Evolutionary conservation across 495 filamentous ascomycete species (phyloP).

Genomic region (Aspergillus taichungensis): DNA sequence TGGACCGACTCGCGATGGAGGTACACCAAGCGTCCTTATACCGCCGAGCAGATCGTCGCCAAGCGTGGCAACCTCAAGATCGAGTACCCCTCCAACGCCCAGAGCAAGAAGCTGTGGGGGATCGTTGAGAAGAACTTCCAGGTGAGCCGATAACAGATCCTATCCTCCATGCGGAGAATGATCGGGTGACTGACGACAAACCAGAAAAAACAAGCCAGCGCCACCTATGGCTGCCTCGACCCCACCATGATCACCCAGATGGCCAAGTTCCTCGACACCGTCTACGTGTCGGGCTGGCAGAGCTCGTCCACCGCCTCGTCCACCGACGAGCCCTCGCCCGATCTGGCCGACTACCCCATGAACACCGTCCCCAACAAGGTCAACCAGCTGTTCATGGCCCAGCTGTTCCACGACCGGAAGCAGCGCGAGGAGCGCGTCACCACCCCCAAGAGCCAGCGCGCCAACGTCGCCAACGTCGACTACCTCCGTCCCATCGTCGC

Average conservation of each 20-base stretch:
- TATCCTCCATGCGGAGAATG: too few species aligned
- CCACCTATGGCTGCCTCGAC: constrained; percentile 94
- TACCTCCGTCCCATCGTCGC: constrained; percentile 95
- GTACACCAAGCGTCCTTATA: constrained; percentile 86
- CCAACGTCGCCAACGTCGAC: constrained; percentile 73
- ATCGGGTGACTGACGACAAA: neutral
- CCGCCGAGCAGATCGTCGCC: constrained; percentile 90
- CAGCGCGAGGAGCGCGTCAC: constrained; percentile 90
- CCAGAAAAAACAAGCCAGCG: constrained; percentile 76
- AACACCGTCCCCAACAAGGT: constrained; percentile 99
- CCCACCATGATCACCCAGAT: constrained; percentile 98
- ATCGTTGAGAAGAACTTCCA: constrained; percentile 80
- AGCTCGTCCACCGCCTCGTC: constrained; percentile 92
- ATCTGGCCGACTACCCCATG: constrained; percentile 97
- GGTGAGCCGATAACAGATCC: too few species aligned
- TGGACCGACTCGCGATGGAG: constrained; percentile 90
- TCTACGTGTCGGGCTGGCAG: constrained; percentile 98
- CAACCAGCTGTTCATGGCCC: constrained; percentile 90
- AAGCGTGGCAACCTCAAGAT: constrained; percentile 91
- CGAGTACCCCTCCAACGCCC: constrained; percentile 78
- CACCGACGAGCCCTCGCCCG: constrained; percentile 90
- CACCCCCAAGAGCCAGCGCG: constrained; percentile 62
- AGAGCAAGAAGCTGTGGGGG: constrained; percentile 90
- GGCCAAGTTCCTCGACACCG: constrained; percentile 97
- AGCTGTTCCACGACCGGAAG: constrained; percentile 99